Conservation (phyloP, 441 rosid species). For the Metrosideros polymorpha region DNA sequence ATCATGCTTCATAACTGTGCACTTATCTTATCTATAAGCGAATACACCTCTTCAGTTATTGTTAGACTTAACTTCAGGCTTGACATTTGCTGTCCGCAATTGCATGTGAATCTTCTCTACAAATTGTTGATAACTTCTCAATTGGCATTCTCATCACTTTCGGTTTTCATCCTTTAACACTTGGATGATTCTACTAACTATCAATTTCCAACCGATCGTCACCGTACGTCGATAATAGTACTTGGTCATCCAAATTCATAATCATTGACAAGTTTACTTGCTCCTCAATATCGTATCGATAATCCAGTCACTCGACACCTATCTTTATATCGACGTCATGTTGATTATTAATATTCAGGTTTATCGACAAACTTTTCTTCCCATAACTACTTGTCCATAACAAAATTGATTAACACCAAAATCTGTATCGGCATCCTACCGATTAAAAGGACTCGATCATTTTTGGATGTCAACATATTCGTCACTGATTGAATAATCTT, state of each 20-base stretch:
- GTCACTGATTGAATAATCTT: background rate
- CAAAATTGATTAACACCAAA: background rate
- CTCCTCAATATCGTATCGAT: background rate
- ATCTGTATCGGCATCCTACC: too few species aligned
- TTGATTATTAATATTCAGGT: background rate
- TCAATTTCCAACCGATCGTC: background rate
- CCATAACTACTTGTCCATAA: background rate
- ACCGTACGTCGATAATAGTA: rapidly evolving
- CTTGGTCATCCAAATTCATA: background rate
- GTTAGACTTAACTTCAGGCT: background rate
- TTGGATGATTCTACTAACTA: background rate
- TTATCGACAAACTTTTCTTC: background rate
- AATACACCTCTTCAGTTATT: background rate
- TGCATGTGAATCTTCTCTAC: background rate
- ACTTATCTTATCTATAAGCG: background rate
- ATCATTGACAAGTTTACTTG: background rate
- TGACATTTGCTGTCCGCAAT: background rate
- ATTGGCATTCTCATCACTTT: rapidly evolving
- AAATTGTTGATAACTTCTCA: background rate
- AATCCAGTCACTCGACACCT: rapidly evolving
- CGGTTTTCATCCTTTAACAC: background rate
- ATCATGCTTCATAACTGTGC: background rate
- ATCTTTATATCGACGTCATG: background rate
- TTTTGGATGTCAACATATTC: background rate
- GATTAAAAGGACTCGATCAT: background rate